Evolutionary conservation across 441 rosid genomes (phyloP).

Genomic region (Gossypium trilobum): DNA sequence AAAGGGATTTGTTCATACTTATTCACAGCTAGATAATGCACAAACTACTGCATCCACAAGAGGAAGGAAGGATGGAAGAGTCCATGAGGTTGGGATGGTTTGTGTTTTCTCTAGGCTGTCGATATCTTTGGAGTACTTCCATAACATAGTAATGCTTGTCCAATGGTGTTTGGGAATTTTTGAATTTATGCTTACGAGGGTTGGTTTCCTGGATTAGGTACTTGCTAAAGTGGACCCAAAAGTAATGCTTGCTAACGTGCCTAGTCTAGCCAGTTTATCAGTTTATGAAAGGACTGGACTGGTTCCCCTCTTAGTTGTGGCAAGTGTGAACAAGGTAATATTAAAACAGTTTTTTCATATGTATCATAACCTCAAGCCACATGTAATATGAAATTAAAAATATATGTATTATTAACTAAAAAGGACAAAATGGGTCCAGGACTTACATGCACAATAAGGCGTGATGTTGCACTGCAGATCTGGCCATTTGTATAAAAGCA

Average conservation of each 20-base stretch:
- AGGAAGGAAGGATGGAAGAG: background rate
- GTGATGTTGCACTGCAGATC: slow-evolving; percentile 97
- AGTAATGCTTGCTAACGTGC: background rate
- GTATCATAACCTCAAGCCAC: background rate
- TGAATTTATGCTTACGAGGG: background rate
- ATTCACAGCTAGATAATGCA: background rate
- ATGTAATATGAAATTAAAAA: background rate
- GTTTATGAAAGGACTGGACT: background rate
- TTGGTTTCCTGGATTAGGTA: background rate
- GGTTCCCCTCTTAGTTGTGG: background rate
- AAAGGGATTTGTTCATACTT: background rate
- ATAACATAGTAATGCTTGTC: background rate
- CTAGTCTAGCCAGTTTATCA: background rate
- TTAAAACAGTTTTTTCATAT: background rate
- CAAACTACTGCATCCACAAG: background rate
- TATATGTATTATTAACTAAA: background rate
- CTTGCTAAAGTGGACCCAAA: background rate
- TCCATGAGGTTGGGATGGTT: background rate
- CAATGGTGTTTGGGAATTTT: background rate
- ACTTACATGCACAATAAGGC: slow-evolving; percentile 91
- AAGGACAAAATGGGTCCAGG: background rate
- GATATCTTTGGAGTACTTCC: background rate
- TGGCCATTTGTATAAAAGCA: slow-evolving; percentile 98
- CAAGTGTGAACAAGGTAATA: background rate
- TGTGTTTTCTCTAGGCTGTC: background rate